A percentile compares a stretch with the other conserved stretches of the same genome.
Evolutionary conservation across 257 asterid genomes (phyloP).

Genomic region (Catharanthus roseus): DNA sequence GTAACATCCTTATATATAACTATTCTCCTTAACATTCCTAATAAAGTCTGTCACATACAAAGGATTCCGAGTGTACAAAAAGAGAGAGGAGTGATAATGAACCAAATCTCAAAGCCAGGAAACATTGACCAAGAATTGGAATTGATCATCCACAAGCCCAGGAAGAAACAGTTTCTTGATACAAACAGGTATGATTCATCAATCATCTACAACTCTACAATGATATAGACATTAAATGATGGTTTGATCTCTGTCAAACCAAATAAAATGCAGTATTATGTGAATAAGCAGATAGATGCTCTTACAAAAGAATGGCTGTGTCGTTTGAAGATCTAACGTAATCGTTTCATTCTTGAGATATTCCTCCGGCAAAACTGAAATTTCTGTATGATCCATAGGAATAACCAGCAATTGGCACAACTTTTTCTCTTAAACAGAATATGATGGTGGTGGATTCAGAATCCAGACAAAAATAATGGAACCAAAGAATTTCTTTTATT

Average conservation of each 20-base stretch:
- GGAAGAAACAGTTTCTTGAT: background rate
- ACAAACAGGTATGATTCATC: background rate
- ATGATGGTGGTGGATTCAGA: background rate
- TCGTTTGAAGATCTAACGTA: background rate
- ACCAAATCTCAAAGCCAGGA: background rate
- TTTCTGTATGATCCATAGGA: background rate
- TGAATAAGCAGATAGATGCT: background rate
- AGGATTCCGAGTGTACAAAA: too few relatives aligned
- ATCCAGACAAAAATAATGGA: background rate
- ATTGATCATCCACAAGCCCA: background rate
- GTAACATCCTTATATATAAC: too few relatives aligned
- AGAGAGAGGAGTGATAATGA: background rate
- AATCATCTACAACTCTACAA: slow-evolving; percentile 5
- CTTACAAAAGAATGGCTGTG: too few relatives aligned
- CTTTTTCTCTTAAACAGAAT: background rate
- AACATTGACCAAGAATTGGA: background rate
- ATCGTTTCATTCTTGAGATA: background rate
- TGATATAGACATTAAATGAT: background rate
- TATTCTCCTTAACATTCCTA: too few relatives aligned
- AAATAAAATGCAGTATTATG: background rate
- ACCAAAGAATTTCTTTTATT: slow-evolving; percentile 8
- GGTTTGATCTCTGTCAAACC: background rate
- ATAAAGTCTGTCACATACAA: too few relatives aligned
- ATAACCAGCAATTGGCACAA: background rate
- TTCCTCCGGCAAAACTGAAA: background rate